phyloP scores from a whole-genome alignment of 148 eudicot genomes.

The Camellia japonica region DNA sequence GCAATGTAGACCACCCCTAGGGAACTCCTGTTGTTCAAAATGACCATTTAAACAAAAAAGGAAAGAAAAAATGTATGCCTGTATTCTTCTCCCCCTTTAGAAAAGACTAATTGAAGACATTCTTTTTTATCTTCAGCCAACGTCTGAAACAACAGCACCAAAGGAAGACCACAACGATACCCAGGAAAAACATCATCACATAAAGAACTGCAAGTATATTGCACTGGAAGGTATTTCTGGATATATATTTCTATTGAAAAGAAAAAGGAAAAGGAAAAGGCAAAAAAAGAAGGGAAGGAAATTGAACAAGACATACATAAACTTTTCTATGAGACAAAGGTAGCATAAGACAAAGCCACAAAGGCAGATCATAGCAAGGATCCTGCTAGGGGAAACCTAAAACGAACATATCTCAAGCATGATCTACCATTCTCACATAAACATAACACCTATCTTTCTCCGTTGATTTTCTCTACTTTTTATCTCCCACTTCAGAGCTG shows the following conservation, averaged over 20 bases:
- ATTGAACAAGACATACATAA: conserved; percentile 8
- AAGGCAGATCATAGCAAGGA: conserved; percentile 32
- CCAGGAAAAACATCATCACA: neutral
- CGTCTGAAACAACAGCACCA: neutral
- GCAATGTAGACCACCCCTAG: no score
- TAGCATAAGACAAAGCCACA: conserved; percentile 36
- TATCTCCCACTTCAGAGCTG: conserved; percentile 16
- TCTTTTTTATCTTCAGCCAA: no score
- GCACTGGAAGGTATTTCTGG: conserved; percentile 5
- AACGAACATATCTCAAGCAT: conserved; percentile 16
- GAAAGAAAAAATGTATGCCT: no score
- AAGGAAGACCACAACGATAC: neutral
- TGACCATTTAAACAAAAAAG: no score
- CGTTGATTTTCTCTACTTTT: conserved; percentile 6
- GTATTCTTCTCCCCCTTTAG: no score
- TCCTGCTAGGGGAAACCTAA: conserved; percentile 18
- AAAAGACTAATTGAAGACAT: no score
- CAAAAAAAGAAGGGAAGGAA: neutral
- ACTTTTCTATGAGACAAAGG: conserved; percentile 56
- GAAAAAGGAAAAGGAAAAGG: neutral
- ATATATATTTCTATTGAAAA: conserved; percentile 19
- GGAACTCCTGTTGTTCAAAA: no score
- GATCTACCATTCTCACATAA: conserved; percentile 36
- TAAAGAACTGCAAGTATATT: neutral
- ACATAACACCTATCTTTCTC: conserved; percentile 7